Evolutionary conservation across 1,284 basidiomycete genomes (phyloP).

Genomic region (Microbotryomycetes sp.): DNA sequence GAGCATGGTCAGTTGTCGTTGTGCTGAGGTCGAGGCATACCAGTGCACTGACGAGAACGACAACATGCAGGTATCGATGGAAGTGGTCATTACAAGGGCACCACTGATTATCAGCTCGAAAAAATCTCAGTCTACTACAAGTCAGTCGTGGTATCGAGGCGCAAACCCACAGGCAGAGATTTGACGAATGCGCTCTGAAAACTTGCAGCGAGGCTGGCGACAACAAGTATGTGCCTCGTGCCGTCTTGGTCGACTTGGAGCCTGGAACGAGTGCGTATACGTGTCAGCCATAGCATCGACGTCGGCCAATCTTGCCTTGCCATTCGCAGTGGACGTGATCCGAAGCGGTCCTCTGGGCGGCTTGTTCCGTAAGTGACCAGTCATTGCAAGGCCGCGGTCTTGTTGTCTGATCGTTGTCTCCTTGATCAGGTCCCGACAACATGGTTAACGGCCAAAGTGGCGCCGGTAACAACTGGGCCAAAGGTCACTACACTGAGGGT

Average conservation of each 20-base stretch:
- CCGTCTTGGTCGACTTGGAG: constrained; percentile 38
- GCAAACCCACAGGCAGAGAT: constrained; percentile 41
- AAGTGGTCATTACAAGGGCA: constrained; percentile 66
- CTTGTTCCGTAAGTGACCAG: neutral
- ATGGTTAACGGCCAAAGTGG: constrained; percentile 61
- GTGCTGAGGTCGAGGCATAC: neutral
- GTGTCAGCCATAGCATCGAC: constrained; percentile 77
- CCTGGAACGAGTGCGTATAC: constrained; percentile 63
- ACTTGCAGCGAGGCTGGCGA: constrained; percentile 34
- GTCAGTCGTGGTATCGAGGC: too few relatives aligned
- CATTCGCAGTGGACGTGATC: neutral
- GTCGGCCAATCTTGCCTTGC: constrained; percentile 54
- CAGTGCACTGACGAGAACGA: neutral
- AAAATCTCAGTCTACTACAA: constrained; percentile 96
- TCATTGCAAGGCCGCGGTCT: too few relatives aligned
- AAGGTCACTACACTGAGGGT: constrained; percentile 73
- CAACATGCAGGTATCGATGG: neutral
- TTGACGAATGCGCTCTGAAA: constrained; percentile 1
- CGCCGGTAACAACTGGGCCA: constrained; percentile 51
- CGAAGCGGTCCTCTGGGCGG: neutral
- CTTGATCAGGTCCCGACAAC: constrained; percentile 33
- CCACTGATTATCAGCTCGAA: constrained; percentile 91
- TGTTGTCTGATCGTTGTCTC: too few relatives aligned
- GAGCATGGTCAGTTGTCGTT: constrained; percentile 66
- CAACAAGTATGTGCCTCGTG: constrained; percentile 54